Percentiles rank a stretch among this genome's conserved stretches.
Evolutionary conservation across 2,329 filamentous ascomycete genomes (phyloP).

Genomic region (Trichoderma guizhouense): DNA sequence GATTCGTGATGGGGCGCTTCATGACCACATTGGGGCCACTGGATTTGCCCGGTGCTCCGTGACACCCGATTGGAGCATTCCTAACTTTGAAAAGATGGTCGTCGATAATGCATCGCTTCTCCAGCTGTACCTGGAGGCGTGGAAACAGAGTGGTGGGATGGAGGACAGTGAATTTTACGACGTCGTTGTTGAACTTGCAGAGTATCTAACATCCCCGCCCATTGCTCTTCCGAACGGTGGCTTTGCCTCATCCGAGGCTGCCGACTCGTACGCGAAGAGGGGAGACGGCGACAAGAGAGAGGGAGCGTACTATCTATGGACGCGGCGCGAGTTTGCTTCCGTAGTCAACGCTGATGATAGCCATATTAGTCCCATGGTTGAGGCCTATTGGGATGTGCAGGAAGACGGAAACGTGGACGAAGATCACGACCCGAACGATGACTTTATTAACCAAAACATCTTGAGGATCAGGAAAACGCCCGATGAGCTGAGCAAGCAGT

Average conservation of each 20-base stretch:
- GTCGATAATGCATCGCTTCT: constrained; percentile 88
- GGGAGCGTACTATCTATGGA: constrained; percentile 95
- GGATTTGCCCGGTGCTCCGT: constrained; percentile 76
- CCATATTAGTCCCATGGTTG: constrained; percentile 68
- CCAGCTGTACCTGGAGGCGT: constrained; percentile 81
- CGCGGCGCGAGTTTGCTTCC: constrained; percentile 76
- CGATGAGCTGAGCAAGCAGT: constrained; percentile 68
- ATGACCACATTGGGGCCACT: constrained; percentile 52
- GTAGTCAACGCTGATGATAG: constrained; percentile 53
- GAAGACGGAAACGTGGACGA: constrained; percentile 82
- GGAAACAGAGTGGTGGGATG: constrained; percentile 53
- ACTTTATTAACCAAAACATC: constrained; percentile 93
- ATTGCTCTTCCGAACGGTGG: constrained; percentile 67
- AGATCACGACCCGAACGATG: constrained; percentile 83
- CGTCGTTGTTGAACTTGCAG: constrained; percentile 74
- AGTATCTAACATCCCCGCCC: constrained; percentile 74
- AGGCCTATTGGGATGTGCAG: constrained; percentile 79
- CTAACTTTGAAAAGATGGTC: constrained; percentile 96
- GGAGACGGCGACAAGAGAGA: constrained; percentile 80
- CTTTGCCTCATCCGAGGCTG: constrained; percentile 85
- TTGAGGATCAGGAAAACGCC: constrained; percentile 67
- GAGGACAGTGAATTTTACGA: constrained; percentile 70
- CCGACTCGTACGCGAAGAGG: constrained; percentile 74
- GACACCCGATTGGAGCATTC: constrained; percentile 87
- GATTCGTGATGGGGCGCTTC: constrained; percentile 58